Base-by-base conservation (phyloP, 306 rosid species). In the Phaseolus lunatus region DNA sequence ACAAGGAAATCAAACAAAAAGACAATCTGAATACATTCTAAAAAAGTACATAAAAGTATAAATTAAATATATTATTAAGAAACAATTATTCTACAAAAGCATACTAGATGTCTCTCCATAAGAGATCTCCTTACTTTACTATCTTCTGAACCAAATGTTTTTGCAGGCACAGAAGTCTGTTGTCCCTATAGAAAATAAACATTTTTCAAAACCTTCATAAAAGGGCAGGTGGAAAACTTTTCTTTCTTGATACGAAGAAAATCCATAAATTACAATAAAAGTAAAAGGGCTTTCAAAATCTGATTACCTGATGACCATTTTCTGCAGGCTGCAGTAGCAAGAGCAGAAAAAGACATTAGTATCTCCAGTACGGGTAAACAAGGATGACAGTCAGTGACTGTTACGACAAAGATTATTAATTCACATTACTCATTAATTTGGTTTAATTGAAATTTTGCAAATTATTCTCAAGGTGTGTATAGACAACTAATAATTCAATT, bases 91-190 rank as follows among this genome's bases (percentile, higher is more conserved):
- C 37, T 67, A 35, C 6, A 78, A 57, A 52, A 69, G 43, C 85
- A 47, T 95, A 95, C 98, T 43, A 84, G 88, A 66, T 88, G 96
- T 80, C 87, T 95, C 87, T 92, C 96, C 83, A 81, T 72, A 66
- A 83, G 88, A 47, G 97, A 92, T 84, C 75, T 87, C 81, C 94
- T 88, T 65, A 85, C 33, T 70, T 80, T 81, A 27, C 49, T 68
- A 58, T 86, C 72, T 67, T 90, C 96, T 0, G 86, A 50, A 45
- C 91, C 96, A 73, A 83, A 89, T 72, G 80, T 85, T 81, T 89
- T 95, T 35, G 77, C 77, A 23, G 84, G 84, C n/a, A 65, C 7
- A 24, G 84, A 59, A 78, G 45, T 67, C 54, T 44, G 75, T 23
- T 69, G 6, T 31, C 83, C 92, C 96, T 89, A 59, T 64, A 80